Conservation (phyloP, 768 basidiomycete species). For the Lactarius quietus region DNA sequence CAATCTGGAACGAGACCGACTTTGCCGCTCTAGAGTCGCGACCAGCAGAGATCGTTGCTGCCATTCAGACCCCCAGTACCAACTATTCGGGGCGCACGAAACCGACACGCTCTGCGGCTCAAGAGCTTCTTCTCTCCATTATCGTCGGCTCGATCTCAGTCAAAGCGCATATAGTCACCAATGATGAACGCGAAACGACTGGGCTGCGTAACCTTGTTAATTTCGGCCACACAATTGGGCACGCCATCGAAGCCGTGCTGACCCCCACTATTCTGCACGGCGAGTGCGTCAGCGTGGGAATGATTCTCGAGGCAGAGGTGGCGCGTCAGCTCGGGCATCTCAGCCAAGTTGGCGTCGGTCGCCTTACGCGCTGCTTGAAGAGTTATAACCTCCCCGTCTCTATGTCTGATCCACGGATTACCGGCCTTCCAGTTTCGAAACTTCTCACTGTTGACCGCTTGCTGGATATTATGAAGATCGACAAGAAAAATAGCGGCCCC, state of each 20-base stretch:
- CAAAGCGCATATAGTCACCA: constrained; percentile 95
- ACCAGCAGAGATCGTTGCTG: constrained; percentile 79
- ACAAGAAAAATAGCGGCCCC: constrained; percentile 95
- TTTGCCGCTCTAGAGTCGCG: constrained; percentile 87
- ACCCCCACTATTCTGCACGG: constrained; percentile 94
- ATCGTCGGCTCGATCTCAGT: constrained; percentile 93
- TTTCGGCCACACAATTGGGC: constrained; percentile 97
- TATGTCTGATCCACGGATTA: constrained; percentile 72
- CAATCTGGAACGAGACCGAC: constrained; percentile 94
- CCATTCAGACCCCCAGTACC: constrained; percentile 69
- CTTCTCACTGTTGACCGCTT: constrained; percentile 75
- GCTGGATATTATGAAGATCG: constrained; percentile 82
- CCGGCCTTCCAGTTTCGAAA: constrained; percentile 64
- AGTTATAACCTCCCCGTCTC: constrained; percentile 89
- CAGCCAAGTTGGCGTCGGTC: constrained; percentile 87
- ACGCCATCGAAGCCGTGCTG: constrained; percentile 95
- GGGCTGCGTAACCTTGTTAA: constrained; percentile 98
- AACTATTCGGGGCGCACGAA: constrained; percentile 54
- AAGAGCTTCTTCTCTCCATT: constrained; percentile 82
- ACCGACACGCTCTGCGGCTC: constrained; percentile 67
- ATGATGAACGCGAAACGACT: constrained; percentile 89
- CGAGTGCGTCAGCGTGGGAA: constrained; percentile 93
- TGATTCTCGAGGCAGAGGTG: constrained; percentile 95
- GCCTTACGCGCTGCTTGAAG: constrained; percentile 82
- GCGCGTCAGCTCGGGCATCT: constrained; percentile 85